Percentiles rank a stretch among this genome's conserved stretches.
Conservation (phyloP, 2,329 filamentous ascomycete genomes). For the Phyllosticta citriasiana region DNA sequence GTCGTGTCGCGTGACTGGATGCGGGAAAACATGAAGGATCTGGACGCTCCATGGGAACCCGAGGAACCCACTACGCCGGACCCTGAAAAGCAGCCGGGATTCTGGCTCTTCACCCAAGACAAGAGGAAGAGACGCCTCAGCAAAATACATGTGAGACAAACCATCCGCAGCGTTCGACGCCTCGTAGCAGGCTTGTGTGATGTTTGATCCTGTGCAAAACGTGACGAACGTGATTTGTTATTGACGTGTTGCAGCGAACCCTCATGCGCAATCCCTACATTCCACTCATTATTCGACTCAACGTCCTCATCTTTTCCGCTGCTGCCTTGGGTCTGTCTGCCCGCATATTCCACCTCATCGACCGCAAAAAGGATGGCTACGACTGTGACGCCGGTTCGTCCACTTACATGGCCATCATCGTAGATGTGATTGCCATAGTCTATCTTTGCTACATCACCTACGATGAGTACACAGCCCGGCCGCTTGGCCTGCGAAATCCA, state of each 20-base stretch:
- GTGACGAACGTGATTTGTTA: slow-evolving; percentile 3
- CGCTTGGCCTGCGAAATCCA: slow-evolving; percentile 73
- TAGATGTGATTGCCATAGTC: slow-evolving; percentile 79
- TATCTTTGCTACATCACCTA: slow-evolving; percentile 92
- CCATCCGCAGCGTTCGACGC: slow-evolving; percentile 2
- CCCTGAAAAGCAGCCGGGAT: slow-evolving; percentile 37
- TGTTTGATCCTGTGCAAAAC: slow-evolving; percentile 3
- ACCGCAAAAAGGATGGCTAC: slow-evolving; percentile 17
- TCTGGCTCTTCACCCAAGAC: slow-evolving; percentile 37
- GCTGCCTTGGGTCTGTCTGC: slow-evolving; percentile 70
- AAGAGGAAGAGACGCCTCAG: slow-evolving; percentile 45
- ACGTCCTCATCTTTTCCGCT: slow-evolving; percentile 72
- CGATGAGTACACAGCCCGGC: slow-evolving; percentile 93
- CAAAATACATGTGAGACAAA: slow-evolving; percentile 42
- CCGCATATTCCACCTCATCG: slow-evolving; percentile 60
- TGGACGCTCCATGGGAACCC: slow-evolving; percentile 43
- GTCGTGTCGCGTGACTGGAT: slow-evolving; percentile 37
- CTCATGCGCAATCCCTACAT: slow-evolving; percentile 76
- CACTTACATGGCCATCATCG: slow-evolving; percentile 76
- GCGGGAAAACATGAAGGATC: slow-evolving; percentile 38
- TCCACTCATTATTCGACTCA: slow-evolving; percentile 71
- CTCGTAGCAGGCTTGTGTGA: background rate
- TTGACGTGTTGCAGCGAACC: slow-evolving; percentile 34
- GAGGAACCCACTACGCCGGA: slow-evolving; percentile 41
- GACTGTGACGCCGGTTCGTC: slow-evolving; percentile 45